Evolutionary conservation across 2,329 filamentous ascomycete species (phyloP).

Genomic region (Rachicladosporium sp.): DNA sequence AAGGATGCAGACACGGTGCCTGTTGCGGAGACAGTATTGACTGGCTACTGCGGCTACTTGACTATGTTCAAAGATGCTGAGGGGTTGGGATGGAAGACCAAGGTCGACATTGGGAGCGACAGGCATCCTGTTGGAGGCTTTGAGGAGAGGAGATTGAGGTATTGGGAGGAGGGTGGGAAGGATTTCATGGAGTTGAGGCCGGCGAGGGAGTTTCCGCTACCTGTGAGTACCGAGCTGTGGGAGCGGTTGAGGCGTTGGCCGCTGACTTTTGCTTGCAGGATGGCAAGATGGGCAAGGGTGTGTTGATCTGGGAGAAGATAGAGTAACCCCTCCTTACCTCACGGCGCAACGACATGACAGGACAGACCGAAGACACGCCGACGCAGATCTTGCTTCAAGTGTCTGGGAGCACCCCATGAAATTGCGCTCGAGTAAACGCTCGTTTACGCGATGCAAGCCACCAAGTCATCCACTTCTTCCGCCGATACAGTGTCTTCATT

Average conservation of each 20-base stretch:
- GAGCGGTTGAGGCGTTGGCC: background rate
- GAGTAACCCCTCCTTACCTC: constrained; percentile 6
- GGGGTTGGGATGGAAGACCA: constrained; percentile 15
- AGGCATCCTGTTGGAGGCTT: constrained; percentile 12
- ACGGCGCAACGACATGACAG: no score
- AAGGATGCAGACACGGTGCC: constrained; percentile 14
- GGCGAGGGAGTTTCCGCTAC: constrained; percentile 11
- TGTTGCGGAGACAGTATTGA: constrained; percentile 10
- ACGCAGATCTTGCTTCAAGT: no score
- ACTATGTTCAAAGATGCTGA: constrained; percentile 12
- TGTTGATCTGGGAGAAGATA: constrained; percentile 18
- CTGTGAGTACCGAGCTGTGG: constrained; percentile 6
- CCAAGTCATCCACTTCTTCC: no score
- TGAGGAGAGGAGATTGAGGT: constrained; percentile 12
- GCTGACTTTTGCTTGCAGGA: constrained; percentile 8
- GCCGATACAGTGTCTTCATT: no score
- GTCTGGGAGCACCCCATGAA: no score
- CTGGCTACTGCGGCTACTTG: constrained; percentile 16
- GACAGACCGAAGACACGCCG: no score
- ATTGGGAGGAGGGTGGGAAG: constrained; percentile 12
- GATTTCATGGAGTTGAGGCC: constrained; percentile 14
- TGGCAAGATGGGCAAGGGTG: constrained; percentile 11
- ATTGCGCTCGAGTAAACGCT: no score
- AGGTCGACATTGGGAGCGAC: constrained; percentile 13
- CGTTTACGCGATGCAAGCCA: no score